Conservation (phyloP, 495 filamentous ascomycete genomes). For the Talaromyces ruber region DNA sequence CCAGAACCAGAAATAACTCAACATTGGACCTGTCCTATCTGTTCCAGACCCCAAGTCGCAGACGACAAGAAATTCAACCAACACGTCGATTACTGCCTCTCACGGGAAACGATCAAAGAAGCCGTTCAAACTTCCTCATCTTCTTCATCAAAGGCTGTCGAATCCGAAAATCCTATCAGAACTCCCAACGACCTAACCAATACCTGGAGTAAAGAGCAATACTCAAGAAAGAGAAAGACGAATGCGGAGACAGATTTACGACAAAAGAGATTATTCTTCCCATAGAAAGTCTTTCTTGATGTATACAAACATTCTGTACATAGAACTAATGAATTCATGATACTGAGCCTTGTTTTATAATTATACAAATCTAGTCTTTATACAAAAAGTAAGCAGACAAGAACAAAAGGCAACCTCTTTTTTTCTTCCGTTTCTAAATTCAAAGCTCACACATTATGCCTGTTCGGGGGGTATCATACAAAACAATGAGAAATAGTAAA, state of each 20-base stretch:
- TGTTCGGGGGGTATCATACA: conserved; percentile 4
- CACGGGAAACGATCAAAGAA: conserved; percentile 74
- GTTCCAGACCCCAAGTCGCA: conserved; percentile 59
- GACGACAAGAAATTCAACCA: conserved; percentile 79
- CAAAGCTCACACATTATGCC: not conserved
- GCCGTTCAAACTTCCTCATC: conserved; percentile 46
- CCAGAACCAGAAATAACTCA: conserved; percentile 7
- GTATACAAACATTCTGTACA: not conserved
- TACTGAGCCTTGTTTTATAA: not conserved
- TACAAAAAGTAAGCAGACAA: not conserved
- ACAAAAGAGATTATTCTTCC: conserved; percentile 2
- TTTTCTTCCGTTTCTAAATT: not conserved
- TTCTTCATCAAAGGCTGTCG: not conserved
- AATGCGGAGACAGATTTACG: not conserved
- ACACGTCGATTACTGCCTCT: conserved; percentile 92
- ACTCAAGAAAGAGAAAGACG: not conserved
- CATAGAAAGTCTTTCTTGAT: not conserved
- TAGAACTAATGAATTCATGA: not conserved
- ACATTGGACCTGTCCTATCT: conserved; percentile 82
- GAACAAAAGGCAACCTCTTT: not conserved
- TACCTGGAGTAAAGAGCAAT: not conserved
- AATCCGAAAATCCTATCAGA: not conserved
- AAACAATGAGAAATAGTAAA: not conserved
- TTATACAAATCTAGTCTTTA: not conserved
- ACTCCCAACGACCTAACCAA: not conserved